These are phyloP conservation scores for Pelagophyceae sp. DNA, from an alignment of 352 stramenopile genomes.

Conservation along the genomic window DNA sequence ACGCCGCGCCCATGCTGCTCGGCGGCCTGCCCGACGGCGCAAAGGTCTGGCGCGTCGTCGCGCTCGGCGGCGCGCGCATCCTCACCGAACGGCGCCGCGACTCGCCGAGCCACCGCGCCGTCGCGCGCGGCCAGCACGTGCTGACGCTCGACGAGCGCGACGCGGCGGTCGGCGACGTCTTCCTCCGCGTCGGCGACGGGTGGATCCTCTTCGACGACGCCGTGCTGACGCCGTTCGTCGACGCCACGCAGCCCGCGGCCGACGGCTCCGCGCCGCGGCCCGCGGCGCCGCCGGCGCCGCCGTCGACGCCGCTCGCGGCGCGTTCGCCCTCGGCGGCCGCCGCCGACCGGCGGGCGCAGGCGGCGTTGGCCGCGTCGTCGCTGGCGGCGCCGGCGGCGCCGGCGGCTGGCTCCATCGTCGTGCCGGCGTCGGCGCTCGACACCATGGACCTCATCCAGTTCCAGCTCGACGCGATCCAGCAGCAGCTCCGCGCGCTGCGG, in stretches of 20 bases:
- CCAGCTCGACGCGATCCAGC: not conserved
- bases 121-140: not conserved
- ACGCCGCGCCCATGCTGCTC: not conserved
- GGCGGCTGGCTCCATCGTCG: too few species aligned
- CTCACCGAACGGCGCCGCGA: not conserved
- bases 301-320: not conserved
- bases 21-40: not conserved
- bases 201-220: not conserved
- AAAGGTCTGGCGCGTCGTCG: not conserved
- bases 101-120: not conserved
- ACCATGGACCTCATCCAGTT: too few species aligned
- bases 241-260: not conserved
- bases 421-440: too few species aligned
- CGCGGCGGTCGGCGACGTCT: not conserved
- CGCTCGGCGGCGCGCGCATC: not conserved
- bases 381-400: too few species aligned
- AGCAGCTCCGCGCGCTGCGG: not conserved
- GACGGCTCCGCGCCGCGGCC: not conserved
- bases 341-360: not conserved
- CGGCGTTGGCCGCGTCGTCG: not conserved
- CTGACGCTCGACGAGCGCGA: not conserved
- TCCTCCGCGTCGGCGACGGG: constrained; percentile 13
- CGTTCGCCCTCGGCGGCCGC: not conserved
- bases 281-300: not conserved
- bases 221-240: not conserved